Conservation (phyloP, 176 grass and related monocot genomes). For the Themeda triandra region DNA sequence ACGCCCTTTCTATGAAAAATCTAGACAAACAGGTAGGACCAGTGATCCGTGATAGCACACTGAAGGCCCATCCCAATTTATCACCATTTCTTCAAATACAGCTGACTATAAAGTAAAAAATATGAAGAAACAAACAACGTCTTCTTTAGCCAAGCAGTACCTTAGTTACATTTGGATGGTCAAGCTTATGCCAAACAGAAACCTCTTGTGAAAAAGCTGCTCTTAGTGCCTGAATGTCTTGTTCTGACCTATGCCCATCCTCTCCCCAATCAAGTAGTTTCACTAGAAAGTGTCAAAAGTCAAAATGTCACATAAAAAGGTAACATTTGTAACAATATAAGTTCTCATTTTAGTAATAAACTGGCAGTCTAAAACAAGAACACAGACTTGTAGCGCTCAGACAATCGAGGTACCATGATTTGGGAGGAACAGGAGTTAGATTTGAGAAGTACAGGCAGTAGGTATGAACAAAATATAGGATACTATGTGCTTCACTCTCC, state of each 20-base stretch:
- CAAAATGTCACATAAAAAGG: neutral
- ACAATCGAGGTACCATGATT: neutral
- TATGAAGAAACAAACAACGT: neutral
- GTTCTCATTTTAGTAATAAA: neutral
- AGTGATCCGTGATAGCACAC: neutral
- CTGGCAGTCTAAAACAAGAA: neutral
- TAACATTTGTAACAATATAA: neutral
- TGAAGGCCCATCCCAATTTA: neutral
- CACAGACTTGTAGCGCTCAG: neutral
- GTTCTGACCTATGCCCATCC: constrained; percentile 81
- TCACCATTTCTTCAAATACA: neutral
- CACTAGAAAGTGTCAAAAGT: constrained; percentile 43
- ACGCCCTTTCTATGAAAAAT: neutral
- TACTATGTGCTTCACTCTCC: neutral
- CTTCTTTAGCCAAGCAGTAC: constrained; percentile 31
- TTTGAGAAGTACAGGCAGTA: neutral
- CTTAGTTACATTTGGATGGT: constrained; percentile 98
- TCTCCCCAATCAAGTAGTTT: constrained; percentile 97
- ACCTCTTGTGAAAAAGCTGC: constrained; percentile 89
- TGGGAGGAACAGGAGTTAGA: neutral
- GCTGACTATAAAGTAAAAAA: too few species aligned
- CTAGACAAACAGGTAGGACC: neutral
- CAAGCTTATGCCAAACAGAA: constrained; percentile 97
- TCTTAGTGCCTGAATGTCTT: constrained; percentile 58
- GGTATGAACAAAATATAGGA: neutral